Base-by-base conservation (phyloP, 208 protist species). In the Trypanosoma cruzi region DNA sequence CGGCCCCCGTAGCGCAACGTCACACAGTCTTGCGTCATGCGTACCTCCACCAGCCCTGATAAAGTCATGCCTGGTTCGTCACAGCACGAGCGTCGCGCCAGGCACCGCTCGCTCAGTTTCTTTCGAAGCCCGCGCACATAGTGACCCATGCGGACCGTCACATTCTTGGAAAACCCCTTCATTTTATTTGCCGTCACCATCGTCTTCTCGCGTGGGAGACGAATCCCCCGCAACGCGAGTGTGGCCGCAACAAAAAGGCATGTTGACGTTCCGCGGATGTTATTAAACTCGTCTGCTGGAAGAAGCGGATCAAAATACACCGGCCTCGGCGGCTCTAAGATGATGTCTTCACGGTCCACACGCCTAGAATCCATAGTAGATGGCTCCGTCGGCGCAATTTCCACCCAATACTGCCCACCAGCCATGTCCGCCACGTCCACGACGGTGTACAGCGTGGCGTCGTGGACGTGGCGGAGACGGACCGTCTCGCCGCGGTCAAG, bases 241-340 rank as follows among this genome's bases (percentile, higher is more conserved):
- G 86, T 73, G 46, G 83, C 73, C 22, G 84, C 66, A 36, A 86
- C 64, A 48, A 79, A 92, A 20, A 82, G 46, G 29, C 80, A 77
- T n/a, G 79, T 79, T 48, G 71, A 85, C 7, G 84, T 80, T 14
- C 79, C 86, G 8, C 82, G 82, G 7, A 68, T n/a, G 42, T 57
- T 67, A 68, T 71, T 78, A 26, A 80, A 59, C 73, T 92, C 86
- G 52, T 89, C 86, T 24, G 73, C 82, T 20, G 86, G 86, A 56
- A 92, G 49, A 24, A 92, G 69, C 14, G 83, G 60, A 54, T 92
- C 86, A 59, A 84, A 62, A 58, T 80, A 65, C 24, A 88, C 54
- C 7, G 37, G 61, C 4, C 40, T 34, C 2, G 83, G 77, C 14
- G 86, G 81, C 28, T 62, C 29, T 20, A 91, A 72, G 36, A 44